phyloP scores from a whole-genome alignment of 345 rosid species.

The Euphorbia tirucalli region DNA sequence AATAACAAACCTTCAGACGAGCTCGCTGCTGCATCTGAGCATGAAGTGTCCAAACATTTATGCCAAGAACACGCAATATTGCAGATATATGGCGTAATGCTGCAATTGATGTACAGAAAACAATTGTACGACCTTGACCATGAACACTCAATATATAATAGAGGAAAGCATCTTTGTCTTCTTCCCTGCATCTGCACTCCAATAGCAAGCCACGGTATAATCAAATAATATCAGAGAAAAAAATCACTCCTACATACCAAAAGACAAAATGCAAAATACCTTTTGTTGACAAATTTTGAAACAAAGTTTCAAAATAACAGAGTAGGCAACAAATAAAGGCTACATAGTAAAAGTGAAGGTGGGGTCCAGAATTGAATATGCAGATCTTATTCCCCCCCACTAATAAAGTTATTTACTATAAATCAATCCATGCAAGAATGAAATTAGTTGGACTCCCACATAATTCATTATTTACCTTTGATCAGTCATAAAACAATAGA shows the following conservation, averaged over 20 bases:
- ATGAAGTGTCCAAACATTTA: slow-evolving; percentile 66
- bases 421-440: neutral
- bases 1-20: slow-evolving; percentile 69
- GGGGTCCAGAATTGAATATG: too few relatives aligned
- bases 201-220: neutral
- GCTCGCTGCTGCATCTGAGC: slow-evolving; percentile 98
- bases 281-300: neutral
- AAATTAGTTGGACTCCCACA: neutral
- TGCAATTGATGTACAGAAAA: slow-evolving; percentile 93
- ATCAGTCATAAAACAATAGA: neutral
- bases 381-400: too few relatives aligned
- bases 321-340: neutral
- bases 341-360: too few relatives aligned
- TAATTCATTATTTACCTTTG: neutral
- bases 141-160: slow-evolving; percentile 85
- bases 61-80: slow-evolving; percentile 67
- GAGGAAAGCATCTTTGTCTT: slow-evolving; percentile 83
- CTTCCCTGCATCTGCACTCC: slow-evolving; percentile 72
- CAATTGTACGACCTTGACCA: slow-evolving; percentile 91
- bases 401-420: neutral
- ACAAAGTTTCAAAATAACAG: neutral
- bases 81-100: slow-evolving; percentile 88
- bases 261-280: neutral
- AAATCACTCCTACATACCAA: neutral
- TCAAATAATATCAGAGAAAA: neutral